Evolutionary conservation across 371 early-diverging fungal genomes (phyloP).

Genomic region (Lichtheimia ramosa): DNA sequence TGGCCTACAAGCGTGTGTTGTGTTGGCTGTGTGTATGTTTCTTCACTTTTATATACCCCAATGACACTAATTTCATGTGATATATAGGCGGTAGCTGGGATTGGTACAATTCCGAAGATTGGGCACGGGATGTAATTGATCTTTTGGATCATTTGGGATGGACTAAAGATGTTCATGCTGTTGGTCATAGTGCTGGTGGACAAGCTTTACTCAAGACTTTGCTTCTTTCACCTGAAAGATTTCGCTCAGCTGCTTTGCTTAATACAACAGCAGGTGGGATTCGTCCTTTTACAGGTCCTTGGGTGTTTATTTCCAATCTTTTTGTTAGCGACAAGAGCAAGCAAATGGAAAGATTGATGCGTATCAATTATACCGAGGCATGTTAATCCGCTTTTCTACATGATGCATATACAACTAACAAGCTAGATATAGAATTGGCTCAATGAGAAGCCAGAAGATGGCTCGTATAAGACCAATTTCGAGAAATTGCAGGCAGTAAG

Average conservation of each 20-base stretch:
- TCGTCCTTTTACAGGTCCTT: conserved; percentile 21
- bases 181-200: conserved; percentile 80
- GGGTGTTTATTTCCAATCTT: conserved; percentile 17
- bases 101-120: conserved; percentile 17
- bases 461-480: conserved; percentile 19
- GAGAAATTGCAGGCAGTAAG: conserved; percentile 20
- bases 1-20: too few species aligned
- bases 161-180: conserved; percentile 59
- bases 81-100: conserved; percentile 22
- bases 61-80: conserved; percentile 1
- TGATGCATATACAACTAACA: background rate
- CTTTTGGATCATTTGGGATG: conserved; percentile 68
- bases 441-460: conserved; percentile 10
- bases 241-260: conserved; percentile 16
- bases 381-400: background rate
- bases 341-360: conserved; percentile 16
- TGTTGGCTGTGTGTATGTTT: too few species aligned
- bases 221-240: conserved; percentile 12
- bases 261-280: conserved; percentile 23
- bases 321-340: conserved; percentile 16
- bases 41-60: too few species aligned
- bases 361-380: conserved; percentile 26
- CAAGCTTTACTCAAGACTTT: conserved; percentile 19
- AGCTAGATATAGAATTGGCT: conserved; percentile 9
- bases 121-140: conserved; percentile 63